These are phyloP conservation scores for Xanthoconium separans DNA, from an alignment of 1,284 basidiomycete genomes.

Conservation along the genomic window DNA sequence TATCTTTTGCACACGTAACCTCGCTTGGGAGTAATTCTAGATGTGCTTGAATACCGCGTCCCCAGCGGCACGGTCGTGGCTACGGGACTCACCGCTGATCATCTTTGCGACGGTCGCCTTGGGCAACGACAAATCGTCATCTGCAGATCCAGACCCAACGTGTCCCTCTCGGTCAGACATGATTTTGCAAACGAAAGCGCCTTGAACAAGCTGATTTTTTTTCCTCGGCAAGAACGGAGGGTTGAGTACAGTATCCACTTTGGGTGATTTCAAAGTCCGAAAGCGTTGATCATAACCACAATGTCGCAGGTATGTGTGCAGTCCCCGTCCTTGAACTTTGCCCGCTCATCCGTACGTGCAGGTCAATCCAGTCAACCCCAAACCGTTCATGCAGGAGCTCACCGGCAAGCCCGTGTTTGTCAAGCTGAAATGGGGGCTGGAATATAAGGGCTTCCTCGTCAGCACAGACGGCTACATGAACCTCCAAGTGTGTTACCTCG, in stretches of 20 bases:
- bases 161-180: slow-evolving; percentile 89
- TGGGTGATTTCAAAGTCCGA: slow-evolving; percentile 53
- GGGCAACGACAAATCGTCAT: slow-evolving; percentile 93
- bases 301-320: slow-evolving; percentile 44
- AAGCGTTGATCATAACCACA: slow-evolving; percentile 12
- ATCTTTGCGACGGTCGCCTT: slow-evolving; percentile 98
- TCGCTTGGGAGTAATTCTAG: slow-evolving; percentile 90
- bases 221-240: neutral
- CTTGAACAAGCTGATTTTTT: slow-evolving; percentile 1
- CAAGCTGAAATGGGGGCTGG: slow-evolving; percentile 97
- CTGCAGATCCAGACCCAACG: slow-evolving; percentile 55
- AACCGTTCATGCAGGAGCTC: slow-evolving; percentile 97
- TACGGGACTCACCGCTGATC: slow-evolving; percentile 69
- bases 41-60: slow-evolving; percentile 9
- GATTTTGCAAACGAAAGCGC: slow-evolving; percentile 12
- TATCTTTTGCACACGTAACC: slow-evolving; percentile 92
- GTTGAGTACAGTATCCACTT: slow-evolving; percentile 1
- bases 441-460: slow-evolving; percentile 99
- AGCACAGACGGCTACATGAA: slow-evolving; percentile 99
- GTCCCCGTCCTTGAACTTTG: neutral
- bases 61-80: neutral
- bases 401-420: slow-evolving; percentile 97
- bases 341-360: slow-evolving; percentile 29
- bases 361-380: slow-evolving; percentile 96
- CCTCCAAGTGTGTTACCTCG: slow-evolving; percentile 72